A percentile compares a stretch with the other conserved stretches of the same genome.
Evolutionary conservation across 164 flowering plant genomes (phyloP).

Genomic region (Vitis vinifera): DNA sequence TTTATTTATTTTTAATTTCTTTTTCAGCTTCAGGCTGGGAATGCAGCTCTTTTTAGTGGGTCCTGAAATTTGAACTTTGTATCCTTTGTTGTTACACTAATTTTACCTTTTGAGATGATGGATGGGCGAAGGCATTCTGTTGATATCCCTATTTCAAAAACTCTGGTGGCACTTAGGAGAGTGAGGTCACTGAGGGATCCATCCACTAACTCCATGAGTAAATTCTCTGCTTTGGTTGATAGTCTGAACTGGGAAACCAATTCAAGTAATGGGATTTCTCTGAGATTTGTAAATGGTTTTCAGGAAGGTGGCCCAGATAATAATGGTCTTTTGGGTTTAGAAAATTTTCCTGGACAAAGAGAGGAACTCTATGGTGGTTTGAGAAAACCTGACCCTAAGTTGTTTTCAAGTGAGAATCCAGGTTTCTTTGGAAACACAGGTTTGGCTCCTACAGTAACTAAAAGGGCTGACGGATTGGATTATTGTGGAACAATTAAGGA

Average conservation of each 20-base stretch:
- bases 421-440: slow-evolving; percentile 15
- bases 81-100: too few relatives aligned
- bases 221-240: slow-evolving; percentile 53
- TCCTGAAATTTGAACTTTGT: slow-evolving; percentile 9
- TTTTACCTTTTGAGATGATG: slow-evolving; percentile 23
- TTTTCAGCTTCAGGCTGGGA: neutral
- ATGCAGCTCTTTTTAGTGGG: slow-evolving; percentile 2
- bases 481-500: slow-evolving; percentile 16
- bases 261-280: slow-evolving; percentile 55
- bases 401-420: slow-evolving; percentile 14
- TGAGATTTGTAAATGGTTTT: slow-evolving; percentile 36
- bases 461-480: slow-evolving; percentile 22
- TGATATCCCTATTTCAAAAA: slow-evolving; percentile 79
- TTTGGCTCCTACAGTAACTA: slow-evolving; percentile 8
- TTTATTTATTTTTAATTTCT: too few relatives aligned
- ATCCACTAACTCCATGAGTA: slow-evolving; percentile 75
- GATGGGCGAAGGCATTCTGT: slow-evolving; percentile 85
- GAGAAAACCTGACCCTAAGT: slow-evolving; percentile 21
- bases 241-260: slow-evolving; percentile 70
- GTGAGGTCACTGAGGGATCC: slow-evolving; percentile 94
- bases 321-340: slow-evolving; percentile 11
- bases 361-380: slow-evolving; percentile 24
- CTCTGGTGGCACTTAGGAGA: slow-evolving; percentile 79
- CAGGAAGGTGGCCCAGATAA: slow-evolving; percentile 19
- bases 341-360: slow-evolving; percentile 17